Percentiles rank a stretch among this genome's conserved stretches.
phyloP scores from a whole-genome alignment of 2,329 filamentous ascomycete species.

The Nemania sp. region DNA sequence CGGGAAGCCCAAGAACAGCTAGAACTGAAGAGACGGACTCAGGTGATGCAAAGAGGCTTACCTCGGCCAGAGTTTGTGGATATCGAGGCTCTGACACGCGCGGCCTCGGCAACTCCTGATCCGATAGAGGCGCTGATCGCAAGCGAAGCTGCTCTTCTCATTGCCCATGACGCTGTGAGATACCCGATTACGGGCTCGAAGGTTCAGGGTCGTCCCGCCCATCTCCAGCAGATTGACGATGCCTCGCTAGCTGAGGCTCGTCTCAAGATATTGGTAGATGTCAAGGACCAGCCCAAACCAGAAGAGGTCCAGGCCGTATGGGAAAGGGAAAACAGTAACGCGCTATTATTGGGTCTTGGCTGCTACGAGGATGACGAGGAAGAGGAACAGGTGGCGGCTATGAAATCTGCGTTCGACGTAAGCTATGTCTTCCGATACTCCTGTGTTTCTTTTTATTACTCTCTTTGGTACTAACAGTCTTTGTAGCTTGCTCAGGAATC shows the following conservation, averaged over 20 bases:
- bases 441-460: not conserved
- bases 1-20: constrained; percentile 73
- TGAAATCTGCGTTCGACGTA: constrained; percentile 75
- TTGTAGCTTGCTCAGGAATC: constrained; percentile 68
- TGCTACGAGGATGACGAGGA: constrained; percentile 79
- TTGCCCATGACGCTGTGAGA: constrained; percentile 78
- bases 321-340: constrained; percentile 55
- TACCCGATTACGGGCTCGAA: constrained; percentile 72
- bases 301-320: constrained; percentile 59
- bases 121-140: constrained; percentile 72
- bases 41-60: constrained; percentile 84
- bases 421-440: constrained; percentile 37
- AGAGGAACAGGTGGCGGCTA: constrained; percentile 64
- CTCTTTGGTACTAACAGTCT: constrained; percentile 16
- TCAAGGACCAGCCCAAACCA: constrained; percentile 51
- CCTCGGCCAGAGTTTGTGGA: constrained; percentile 78
- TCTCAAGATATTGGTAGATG: constrained; percentile 75
- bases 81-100: constrained; percentile 66
- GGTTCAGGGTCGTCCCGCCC: constrained; percentile 62
- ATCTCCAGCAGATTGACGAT: constrained; percentile 70
- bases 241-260: constrained; percentile 73
- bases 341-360: constrained; percentile 75
- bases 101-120: constrained; percentile 63
- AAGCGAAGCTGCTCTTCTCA: constrained; percentile 74
- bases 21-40: constrained; percentile 82